Conservation (phyloP, 2,329 filamentous ascomycete genomes). For the Epichloe glyceriae region DNA sequence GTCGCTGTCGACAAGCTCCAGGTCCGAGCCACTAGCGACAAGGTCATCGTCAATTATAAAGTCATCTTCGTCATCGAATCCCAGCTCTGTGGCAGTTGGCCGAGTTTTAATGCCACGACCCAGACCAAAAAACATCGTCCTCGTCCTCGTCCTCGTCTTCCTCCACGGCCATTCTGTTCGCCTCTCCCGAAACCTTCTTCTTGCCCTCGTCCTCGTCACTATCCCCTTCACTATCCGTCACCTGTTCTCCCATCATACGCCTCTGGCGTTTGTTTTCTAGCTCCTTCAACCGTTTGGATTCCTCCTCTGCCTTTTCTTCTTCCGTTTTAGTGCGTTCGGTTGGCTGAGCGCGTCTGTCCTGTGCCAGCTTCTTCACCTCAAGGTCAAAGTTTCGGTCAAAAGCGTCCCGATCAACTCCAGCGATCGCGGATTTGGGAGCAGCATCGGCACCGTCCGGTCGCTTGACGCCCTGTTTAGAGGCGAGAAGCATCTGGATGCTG, state of each 20-base stretch:
- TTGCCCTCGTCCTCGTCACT: constrained; percentile 25
- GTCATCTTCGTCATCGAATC: constrained; percentile 86
- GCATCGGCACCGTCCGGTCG: constrained; percentile 15
- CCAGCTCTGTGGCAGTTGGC: constrained; percentile 48
- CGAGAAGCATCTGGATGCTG: constrained; percentile 62
- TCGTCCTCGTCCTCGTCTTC: constrained; percentile 33
- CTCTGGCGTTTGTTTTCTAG: constrained; percentile 71
- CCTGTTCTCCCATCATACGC: constrained; percentile 78
- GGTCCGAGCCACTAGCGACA: constrained; percentile 65
- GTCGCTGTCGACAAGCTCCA: constrained; percentile 44
- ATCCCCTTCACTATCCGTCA: constrained; percentile 50
- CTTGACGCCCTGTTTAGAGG: constrained; percentile 29
- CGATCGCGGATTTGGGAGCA: constrained; percentile 19
- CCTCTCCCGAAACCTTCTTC: constrained; percentile 21
- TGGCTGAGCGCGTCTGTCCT: constrained; percentile 74
- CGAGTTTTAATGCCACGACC: constrained; percentile 44
- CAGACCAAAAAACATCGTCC: constrained; percentile 44
- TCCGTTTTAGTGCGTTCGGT: constrained; percentile 83
- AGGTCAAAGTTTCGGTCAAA: constrained; percentile 83
- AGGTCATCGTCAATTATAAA: constrained; percentile 85
- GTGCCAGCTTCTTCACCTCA: constrained; percentile 66
- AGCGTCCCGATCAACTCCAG: constrained; percentile 49
- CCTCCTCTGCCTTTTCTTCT: constrained; percentile 69
- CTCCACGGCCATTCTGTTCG: constrained; percentile 22
- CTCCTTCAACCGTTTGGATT: constrained; percentile 62